Evolutionary conservation across 2,329 filamentous ascomycete species (phyloP).

Genomic region (Reticulascus tulasneorum): DNA sequence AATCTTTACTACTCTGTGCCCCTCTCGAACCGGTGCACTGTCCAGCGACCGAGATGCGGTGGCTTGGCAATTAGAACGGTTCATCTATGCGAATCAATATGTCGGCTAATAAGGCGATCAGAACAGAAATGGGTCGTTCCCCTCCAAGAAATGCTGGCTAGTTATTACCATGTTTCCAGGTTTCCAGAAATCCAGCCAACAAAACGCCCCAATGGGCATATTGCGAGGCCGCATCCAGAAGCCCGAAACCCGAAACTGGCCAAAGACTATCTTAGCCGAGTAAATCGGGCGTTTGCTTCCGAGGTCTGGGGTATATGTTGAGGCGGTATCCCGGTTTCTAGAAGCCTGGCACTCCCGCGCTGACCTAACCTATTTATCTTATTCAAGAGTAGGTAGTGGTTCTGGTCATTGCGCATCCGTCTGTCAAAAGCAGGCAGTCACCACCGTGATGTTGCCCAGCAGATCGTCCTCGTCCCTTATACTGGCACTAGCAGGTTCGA

Average conservation of each 20-base stretch:
- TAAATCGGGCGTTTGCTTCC: not conserved
- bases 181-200: no score
- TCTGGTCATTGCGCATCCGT: no score
- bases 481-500: not conserved
- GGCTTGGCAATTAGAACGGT: not conserved
- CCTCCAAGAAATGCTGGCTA: not conserved
- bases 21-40: not conserved
- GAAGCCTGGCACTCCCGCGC: no score
- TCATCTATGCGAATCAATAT: constrained; percentile 2
- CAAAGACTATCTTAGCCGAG: not conserved
- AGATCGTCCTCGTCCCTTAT: not conserved
- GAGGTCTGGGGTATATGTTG: not conserved
- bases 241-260: not conserved
- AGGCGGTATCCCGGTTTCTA: no score
- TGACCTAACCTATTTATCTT: no score
- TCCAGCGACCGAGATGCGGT: not conserved
- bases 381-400: no score
- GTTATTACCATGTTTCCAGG: no score
- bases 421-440: no score
- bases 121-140: not conserved
- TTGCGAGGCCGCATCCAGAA: not conserved
- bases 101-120: not conserved
- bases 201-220: not conserved
- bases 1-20: no score
- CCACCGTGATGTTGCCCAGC: not conserved